Evolutionary conservation across 371 early-diverging fungal species (phyloP).

Genomic region (Zychaea mexicana): DNA sequence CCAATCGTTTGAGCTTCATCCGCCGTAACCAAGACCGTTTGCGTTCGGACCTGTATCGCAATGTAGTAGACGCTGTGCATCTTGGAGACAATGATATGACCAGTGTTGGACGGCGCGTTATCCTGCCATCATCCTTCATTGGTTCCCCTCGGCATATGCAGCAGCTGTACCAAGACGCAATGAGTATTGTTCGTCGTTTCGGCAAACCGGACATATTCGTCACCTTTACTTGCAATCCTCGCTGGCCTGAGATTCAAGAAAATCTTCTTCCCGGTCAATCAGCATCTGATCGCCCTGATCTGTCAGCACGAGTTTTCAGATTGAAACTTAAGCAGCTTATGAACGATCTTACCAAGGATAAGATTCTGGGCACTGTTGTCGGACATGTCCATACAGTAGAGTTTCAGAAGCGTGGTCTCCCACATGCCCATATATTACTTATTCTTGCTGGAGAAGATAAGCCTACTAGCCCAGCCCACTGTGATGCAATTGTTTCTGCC

Average conservation of each 20-base stretch:
- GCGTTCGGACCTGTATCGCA: background rate
- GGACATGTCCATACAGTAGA: background rate
- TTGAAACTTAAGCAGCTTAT: background rate
- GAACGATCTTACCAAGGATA: background rate
- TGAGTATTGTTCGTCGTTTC: background rate
- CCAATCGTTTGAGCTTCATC: background rate
- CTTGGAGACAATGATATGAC: background rate
- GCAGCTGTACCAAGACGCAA: slow-evolving; percentile 9
- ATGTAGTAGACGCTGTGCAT: slow-evolving; percentile 1
- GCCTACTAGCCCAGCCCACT: background rate
- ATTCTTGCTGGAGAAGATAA: background rate
- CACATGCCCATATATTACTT: background rate
- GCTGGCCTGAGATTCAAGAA: background rate
- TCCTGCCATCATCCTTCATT: background rate
- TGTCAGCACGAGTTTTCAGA: slow-evolving; percentile 1
- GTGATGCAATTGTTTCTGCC: background rate
- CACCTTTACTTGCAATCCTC: background rate
- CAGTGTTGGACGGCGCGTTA: background rate
- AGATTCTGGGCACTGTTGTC: background rate
- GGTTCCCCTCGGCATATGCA: background rate
- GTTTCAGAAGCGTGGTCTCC: background rate
- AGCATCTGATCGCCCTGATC: slow-evolving; percentile 7
- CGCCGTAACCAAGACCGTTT: slow-evolving; percentile 1
- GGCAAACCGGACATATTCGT: background rate
- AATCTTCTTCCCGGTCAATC: background rate